These are phyloP conservation scores for Fomitopsis pinicola DNA, from an alignment of 1,284 basidiomycete species.

Conservation along the genomic window DNA sequence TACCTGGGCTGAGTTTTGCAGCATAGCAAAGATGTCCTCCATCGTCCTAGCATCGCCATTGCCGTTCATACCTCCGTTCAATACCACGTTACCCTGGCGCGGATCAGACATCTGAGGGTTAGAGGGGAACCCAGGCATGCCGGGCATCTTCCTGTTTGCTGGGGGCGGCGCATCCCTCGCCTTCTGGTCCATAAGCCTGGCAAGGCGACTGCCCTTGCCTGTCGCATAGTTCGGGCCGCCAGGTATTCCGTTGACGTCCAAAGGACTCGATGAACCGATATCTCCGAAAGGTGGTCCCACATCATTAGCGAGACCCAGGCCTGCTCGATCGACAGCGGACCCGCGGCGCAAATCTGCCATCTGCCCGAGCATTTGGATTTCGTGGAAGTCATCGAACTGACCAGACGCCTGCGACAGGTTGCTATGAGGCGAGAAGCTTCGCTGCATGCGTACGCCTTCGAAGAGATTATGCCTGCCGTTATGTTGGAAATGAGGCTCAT, in stretches of 20 bases:
- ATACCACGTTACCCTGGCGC: conserved; percentile 39
- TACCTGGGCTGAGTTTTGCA: conserved; percentile 63
- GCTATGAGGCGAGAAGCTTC: conserved; percentile 57
- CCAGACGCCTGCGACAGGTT: conserved; percentile 34
- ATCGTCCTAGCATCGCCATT: conserved; percentile 53
- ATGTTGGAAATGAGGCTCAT: conserved; percentile 21
- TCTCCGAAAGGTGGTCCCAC: conserved; percentile 29
- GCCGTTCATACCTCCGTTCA: conserved; percentile 33
- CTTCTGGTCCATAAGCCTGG: conserved; percentile 80
- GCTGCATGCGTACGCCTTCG: conserved; percentile 24
- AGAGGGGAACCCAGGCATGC: conserved; percentile 34
- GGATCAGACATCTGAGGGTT: conserved; percentile 42
- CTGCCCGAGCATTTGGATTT: conserved; percentile 24
- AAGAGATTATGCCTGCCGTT: conserved; percentile 17
- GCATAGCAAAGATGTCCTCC: conserved; percentile 74
- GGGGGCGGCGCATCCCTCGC: conserved; percentile 38
- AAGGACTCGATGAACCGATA: conserved; percentile 14
- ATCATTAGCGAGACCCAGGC: conserved; percentile 29
- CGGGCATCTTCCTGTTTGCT: conserved; percentile 35
- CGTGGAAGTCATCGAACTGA: conserved; percentile 36
- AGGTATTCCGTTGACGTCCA: conserved; percentile 21
- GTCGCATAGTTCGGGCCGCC: conserved; percentile 34
- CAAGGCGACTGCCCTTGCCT: conserved; percentile 72
- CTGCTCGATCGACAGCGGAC: conserved; percentile 26
- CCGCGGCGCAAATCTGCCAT: conserved; percentile 34